Conservation (phyloP, 2,329 filamentous ascomycete genomes). For the Paraphoma chrysanthemicola region DNA sequence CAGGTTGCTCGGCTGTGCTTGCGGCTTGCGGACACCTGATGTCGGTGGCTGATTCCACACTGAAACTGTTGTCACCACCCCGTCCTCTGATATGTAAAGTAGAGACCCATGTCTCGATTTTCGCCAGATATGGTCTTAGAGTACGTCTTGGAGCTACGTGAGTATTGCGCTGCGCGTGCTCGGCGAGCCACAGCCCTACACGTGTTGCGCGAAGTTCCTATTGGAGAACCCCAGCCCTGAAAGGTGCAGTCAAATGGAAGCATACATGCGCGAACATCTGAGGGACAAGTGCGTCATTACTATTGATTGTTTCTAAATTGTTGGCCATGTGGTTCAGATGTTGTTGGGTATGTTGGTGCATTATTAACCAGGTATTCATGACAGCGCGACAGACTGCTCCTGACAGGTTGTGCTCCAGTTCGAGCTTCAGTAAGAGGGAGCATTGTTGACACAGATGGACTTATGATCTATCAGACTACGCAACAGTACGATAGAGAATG, state of each 20-base stretch:
- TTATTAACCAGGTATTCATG: too few relatives aligned
- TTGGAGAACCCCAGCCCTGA: background rate
- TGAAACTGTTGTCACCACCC: constrained; percentile 1
- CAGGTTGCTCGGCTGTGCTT: constrained; percentile 6
- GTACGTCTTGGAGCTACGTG: background rate
- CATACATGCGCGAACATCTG: background rate
- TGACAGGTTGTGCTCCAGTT: too few relatives aligned
- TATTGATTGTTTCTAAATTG: background rate
- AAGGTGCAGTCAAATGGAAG: background rate
- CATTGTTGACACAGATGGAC: too few relatives aligned
- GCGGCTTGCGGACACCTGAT: background rate
- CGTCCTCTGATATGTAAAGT: background rate
- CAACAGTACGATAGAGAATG: too few relatives aligned
- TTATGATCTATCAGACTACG: too few relatives aligned
- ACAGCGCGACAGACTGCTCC: too few relatives aligned
- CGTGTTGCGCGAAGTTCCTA: constrained; percentile 13
- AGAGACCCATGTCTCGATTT: background rate
- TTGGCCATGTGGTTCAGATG: background rate
- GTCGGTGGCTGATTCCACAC: constrained; percentile 2
- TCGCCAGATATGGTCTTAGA: background rate
- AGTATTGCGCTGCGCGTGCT: constrained; percentile 1
- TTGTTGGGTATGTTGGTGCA: too few relatives aligned
- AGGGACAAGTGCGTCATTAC: constrained; percentile 1
- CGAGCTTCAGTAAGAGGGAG: too few relatives aligned
- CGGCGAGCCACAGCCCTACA: constrained; percentile 20